phyloP scores from a whole-genome alignment of 1,284 basidiomycete genomes.

The Ustilago nuda region DNA sequence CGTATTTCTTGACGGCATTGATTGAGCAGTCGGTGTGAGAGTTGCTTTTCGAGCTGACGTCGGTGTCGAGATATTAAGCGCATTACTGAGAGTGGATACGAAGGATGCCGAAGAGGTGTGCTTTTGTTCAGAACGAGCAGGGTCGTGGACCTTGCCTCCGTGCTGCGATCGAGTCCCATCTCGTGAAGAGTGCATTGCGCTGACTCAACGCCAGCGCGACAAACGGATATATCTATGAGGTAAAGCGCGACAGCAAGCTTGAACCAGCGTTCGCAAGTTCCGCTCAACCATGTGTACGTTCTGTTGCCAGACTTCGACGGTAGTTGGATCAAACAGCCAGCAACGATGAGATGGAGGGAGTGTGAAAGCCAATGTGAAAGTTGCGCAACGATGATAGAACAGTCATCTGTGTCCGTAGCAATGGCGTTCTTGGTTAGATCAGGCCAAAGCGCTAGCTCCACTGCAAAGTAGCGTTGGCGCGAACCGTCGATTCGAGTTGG shows the following conservation, averaged over 20 bases:
- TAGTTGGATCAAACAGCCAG: not conserved
- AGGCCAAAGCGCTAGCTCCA: not conserved
- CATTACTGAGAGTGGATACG: constrained; percentile 35
- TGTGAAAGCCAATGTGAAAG: not conserved
- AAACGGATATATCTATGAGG: not conserved
- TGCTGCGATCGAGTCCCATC: constrained; percentile 5
- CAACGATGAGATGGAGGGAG: not conserved
- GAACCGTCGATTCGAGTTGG: not conserved
- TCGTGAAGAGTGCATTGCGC: constrained; percentile 21
- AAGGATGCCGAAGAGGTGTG: constrained; percentile 15
- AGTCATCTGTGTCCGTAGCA: not conserved
- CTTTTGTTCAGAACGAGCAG: not conserved
- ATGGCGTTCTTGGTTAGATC: too few species aligned
- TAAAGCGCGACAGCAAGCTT: not conserved
- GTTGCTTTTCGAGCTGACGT: not conserved
- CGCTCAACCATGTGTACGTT: not conserved
- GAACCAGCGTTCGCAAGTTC: not conserved
- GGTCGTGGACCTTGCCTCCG: not conserved
- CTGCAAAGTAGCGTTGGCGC: not conserved
- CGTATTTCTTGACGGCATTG: not conserved
- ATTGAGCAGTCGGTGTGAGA: not conserved
- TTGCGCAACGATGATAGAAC: not conserved
- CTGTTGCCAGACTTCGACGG: not conserved
- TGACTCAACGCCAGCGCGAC: too few species aligned
- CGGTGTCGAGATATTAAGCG: constrained; percentile 34